Percentiles rank a stretch among this genome's conserved stretches.
Conservation (phyloP, 2,329 filamentous ascomycete species). For the Teratosphaeria epicoccoides region DNA sequence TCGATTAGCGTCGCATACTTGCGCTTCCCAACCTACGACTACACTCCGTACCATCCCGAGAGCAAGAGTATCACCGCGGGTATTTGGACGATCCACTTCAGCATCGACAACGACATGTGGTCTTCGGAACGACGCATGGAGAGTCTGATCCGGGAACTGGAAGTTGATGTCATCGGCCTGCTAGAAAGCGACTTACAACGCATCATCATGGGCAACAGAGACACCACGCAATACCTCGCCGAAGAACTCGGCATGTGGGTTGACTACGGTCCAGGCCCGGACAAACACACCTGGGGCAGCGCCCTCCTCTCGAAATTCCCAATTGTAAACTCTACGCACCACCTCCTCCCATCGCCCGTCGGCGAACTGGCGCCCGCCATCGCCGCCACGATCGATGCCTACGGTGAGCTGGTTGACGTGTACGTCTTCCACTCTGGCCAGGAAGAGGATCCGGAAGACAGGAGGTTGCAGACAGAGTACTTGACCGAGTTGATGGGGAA, state of each 20-base stretch:
- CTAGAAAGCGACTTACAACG: conserved; percentile 88
- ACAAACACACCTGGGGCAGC: conserved; percentile 97
- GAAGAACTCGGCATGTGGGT: conserved; percentile 98
- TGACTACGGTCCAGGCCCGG: conserved; percentile 90
- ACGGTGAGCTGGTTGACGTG: conserved; percentile 80
- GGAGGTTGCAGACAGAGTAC: conserved; percentile 76
- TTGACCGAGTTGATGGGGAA: conserved; percentile 77
- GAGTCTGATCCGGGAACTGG: conserved; percentile 65
- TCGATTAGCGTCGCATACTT: conserved; percentile 73
- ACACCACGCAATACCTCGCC: conserved; percentile 87
- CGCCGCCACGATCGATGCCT: conserved; percentile 88
- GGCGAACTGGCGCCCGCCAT: conserved; percentile 94
- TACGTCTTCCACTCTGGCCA: conserved; percentile 99
- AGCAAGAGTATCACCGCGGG: conserved; percentile 84
- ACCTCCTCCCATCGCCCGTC: conserved; percentile 83
- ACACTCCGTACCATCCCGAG: conserved; percentile 77
- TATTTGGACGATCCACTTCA: conserved; percentile 99
- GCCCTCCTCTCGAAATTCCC: conserved; percentile 94
- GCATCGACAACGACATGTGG: conserved; percentile 98
- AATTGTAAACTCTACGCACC: conserved; percentile 92
- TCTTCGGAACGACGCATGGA: conserved; percentile 82
- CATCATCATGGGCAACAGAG: conserved; percentile 99
- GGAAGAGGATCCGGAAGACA: conserved; percentile 89
- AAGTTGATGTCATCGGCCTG: conserved; percentile 93
- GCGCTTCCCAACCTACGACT: conserved; percentile 86